Conservation (phyloP, 257 asterid genomes). For the Nicotiana tabacum region DNA sequence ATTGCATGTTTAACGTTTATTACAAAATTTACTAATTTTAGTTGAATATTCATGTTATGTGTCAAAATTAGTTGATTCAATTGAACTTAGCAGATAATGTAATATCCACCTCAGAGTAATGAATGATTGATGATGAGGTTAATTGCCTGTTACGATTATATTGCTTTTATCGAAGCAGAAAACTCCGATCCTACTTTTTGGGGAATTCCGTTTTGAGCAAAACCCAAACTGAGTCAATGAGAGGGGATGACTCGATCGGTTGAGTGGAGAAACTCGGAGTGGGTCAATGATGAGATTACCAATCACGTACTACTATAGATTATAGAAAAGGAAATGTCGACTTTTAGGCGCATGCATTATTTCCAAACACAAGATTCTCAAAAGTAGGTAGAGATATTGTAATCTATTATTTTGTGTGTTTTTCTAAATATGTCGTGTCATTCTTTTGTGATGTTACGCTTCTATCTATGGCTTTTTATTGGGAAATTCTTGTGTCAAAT, state of each 20-base stretch:
- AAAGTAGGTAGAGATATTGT: constrained; percentile 20
- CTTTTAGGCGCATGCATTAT: not conserved
- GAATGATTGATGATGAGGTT: not conserved
- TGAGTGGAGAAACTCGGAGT: not conserved
- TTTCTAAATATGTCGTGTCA: not conserved
- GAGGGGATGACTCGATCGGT: not conserved
- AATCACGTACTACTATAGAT: no score
- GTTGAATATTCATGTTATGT: not conserved
- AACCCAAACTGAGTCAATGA: not conserved
- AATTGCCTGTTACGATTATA: not conserved
- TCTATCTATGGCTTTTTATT: not conserved
- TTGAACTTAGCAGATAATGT: no score
- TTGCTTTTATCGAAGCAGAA: not conserved
- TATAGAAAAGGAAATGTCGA: no score
- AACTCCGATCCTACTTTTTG: not conserved
- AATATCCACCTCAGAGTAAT: no score
- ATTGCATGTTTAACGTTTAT: not conserved
- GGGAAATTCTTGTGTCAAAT: not conserved
- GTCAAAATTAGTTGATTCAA: no score
- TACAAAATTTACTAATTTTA: not conserved
- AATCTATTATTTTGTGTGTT: not conserved
- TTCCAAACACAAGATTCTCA: constrained; percentile 40
- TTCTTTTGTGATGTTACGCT: constrained; percentile 3
- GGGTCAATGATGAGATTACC: not conserved
- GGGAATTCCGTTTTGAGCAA: not conserved